Percentiles rank a stretch among this genome's conserved stretches.
Evolutionary conservation across 2,329 filamentous ascomycete species (phyloP).

Genomic region (Botrytis aclada): DNA sequence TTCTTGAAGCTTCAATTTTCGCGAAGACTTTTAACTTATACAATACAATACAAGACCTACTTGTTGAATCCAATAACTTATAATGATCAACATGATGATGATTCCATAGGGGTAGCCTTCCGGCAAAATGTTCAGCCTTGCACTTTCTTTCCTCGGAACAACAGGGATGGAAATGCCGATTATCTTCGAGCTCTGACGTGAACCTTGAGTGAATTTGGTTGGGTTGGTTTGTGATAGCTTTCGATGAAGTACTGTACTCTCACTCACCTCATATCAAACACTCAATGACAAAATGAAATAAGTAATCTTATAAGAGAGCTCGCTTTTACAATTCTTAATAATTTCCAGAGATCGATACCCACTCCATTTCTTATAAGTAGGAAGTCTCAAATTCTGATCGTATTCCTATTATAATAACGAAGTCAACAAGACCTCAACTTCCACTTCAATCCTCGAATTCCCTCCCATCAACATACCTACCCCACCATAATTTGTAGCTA

Average conservation of each 20-base stretch:
- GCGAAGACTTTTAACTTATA: not conserved
- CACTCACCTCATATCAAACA: slow-evolving; percentile 10
- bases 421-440: not conserved
- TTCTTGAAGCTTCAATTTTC: not conserved
- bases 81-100: not conserved
- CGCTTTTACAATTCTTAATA: not conserved
- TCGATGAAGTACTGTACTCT: not conserved
- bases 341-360: not conserved
- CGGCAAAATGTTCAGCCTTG: slow-evolving; percentile 11
- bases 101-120: not conserved
- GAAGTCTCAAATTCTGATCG: not conserved
- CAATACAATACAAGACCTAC: not conserved
- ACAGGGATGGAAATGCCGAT: not conserved
- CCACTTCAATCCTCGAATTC: not conserved
- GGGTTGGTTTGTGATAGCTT: not conserved
- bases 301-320: not conserved
- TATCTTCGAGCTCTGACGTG: not conserved
- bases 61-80: too few relatives aligned
- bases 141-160: not conserved
- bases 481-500: slow-evolving; percentile 5
- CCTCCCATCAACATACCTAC: slow-evolving; percentile 10
- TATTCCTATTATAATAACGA: not conserved
- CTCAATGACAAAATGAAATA: not conserved
- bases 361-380: not conserved
- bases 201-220: not conserved